phyloP scores from a whole-genome alignment of 1,139 yeast species.

The Kodamaea sp. region DNA sequence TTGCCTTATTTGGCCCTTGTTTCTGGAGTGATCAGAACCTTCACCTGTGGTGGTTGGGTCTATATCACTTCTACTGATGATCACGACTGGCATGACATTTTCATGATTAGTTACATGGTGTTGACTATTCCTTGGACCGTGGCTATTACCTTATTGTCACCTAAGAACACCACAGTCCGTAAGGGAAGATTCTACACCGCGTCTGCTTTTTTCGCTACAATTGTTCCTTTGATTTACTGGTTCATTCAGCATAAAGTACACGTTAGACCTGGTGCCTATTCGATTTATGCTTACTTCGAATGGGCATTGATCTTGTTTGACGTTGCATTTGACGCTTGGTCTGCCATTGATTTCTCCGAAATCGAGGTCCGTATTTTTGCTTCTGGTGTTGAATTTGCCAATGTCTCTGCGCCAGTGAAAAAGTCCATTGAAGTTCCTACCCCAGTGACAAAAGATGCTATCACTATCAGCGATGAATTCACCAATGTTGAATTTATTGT shows the following conservation, averaged over 20 bases:
- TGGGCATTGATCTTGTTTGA: conserved; percentile 88
- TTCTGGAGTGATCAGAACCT: conserved; percentile 76
- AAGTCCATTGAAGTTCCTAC: conserved; percentile 1
- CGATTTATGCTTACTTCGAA: conserved; percentile 90
- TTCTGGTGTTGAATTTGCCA: conserved; percentile 19
- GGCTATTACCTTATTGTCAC: conserved; percentile 56
- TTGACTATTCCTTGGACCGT: conserved; percentile 92
- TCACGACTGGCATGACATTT: conserved; percentile 93
- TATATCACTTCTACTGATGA: conserved; percentile 96
- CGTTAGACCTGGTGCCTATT: conserved; percentile 88
- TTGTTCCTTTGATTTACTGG: conserved; percentile 83
- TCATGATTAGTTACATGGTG: conserved; percentile 87
- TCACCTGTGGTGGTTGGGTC: conserved; percentile 98
- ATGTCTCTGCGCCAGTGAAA: conserved; percentile 3
- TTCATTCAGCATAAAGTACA: conserved; percentile 93
- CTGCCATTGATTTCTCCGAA: conserved; percentile 65
- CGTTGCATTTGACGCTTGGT: conserved; percentile 80
- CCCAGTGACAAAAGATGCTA: background rate
- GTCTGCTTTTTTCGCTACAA: conserved; percentile 61
- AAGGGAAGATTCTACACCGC: conserved; percentile 57
- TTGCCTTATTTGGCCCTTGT: conserved; percentile 47
- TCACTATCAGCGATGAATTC: conserved; percentile 24
- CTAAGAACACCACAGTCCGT: conserved; percentile 48
- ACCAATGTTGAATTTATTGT: conserved; percentile 44
- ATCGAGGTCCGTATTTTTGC: conserved; percentile 45